These are phyloP conservation scores for Acanthamoeba healyi DNA, from an alignment of 208 protist species.

Conservation along the genomic window DNA sequence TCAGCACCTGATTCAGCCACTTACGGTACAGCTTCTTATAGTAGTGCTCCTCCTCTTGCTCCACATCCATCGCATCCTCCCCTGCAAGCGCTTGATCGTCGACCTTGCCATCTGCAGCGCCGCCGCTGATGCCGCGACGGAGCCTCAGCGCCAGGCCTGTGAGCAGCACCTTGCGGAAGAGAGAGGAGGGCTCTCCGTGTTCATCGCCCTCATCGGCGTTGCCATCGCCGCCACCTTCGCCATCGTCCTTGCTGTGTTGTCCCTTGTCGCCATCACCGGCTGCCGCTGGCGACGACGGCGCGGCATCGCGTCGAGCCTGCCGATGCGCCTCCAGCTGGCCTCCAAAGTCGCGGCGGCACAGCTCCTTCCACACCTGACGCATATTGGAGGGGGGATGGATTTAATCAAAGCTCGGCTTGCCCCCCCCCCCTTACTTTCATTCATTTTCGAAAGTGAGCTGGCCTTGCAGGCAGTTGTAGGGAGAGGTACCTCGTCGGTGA, in stretches of 20 bases:
- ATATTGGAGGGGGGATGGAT: too few species aligned
- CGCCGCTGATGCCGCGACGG: too few species aligned
- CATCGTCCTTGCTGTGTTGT: too few species aligned
- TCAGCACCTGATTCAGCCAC: not conserved
- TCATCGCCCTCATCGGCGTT: not conserved
- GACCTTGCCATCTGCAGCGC: too few species aligned
- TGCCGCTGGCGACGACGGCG: not conserved
- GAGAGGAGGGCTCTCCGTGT: not conserved
- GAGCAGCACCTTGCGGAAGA: slow-evolving; percentile 5
- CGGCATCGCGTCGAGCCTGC: not conserved
- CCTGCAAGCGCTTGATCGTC: too few species aligned
- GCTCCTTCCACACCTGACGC: slow-evolving; percentile 14
- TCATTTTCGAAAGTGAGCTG: too few species aligned
- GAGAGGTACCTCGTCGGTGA: not conserved
- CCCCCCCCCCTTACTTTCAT: too few species aligned
- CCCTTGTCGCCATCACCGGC: not conserved
- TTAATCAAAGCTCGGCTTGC: too few species aligned
- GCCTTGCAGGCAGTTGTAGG: not conserved
- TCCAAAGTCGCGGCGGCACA: not conserved
- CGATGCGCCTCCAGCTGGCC: not conserved
- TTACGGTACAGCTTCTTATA: slow-evolving; percentile 36
- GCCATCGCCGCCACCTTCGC: too few species aligned
- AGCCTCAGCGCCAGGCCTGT: not conserved
- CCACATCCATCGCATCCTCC: too few species aligned
- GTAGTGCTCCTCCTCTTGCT: not conserved